Evolutionary conservation across 1,284 basidiomycete genomes (phyloP), one percentile per base, ranked within the genome.

Genomic region (Ustilago shanxiensis): DNA sequence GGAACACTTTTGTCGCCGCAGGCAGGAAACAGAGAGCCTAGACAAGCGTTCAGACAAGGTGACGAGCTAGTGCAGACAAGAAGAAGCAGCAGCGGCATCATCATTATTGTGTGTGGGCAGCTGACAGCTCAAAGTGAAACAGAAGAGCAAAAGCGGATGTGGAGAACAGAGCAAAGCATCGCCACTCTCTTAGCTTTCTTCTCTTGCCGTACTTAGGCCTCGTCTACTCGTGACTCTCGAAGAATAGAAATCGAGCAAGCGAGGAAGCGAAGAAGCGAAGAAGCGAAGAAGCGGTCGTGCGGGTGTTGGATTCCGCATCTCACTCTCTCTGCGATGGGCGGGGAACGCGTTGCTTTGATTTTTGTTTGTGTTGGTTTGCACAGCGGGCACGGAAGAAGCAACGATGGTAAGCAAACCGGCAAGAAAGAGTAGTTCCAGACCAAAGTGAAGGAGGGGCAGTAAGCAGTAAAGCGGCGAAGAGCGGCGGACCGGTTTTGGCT

Each of bases 121-220:
- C 59, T 61, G 59, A 61, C 50, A 61, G 59, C n/a, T 47, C 50
- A 44, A 61, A 41, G 51, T 61, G 59, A 61, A 51, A 61, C 59
- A 61, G 31, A 1, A 29, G n/a, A 39, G 20, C 20, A 3, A 13
- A 45, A 18, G 9, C 22, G 35, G 24, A 16, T 14, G 39, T 45
- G 39, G 26, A 56, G 54, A 22, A 45, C 18, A n/a, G n/a, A 20
- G 44, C 16, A 22, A 13, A 45, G 31, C 31, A 33, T 33, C 31
- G 31, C 31, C 31, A 33, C 31, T 33, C 11, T 33, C 31, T 33
- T 33, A 33, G 31, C 31, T n/a, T n/a, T n/a, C n/a, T n/a, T n/a
- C n/a, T n/a, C n/a, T n/a, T n/a, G n/a, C n/a, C n/a, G n/a, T n/a
- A n/a, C n/a, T n/a, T n/a, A n/a, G n/a, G n/a, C n/a, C n/a, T n/a